A percentile compares a stretch with the other conserved stretches of the same genome.
These are phyloP conservation scores for Dactylonectria macrodidyma DNA, from an alignment of 2,329 filamentous ascomycete genomes.

Conservation along the genomic window DNA sequence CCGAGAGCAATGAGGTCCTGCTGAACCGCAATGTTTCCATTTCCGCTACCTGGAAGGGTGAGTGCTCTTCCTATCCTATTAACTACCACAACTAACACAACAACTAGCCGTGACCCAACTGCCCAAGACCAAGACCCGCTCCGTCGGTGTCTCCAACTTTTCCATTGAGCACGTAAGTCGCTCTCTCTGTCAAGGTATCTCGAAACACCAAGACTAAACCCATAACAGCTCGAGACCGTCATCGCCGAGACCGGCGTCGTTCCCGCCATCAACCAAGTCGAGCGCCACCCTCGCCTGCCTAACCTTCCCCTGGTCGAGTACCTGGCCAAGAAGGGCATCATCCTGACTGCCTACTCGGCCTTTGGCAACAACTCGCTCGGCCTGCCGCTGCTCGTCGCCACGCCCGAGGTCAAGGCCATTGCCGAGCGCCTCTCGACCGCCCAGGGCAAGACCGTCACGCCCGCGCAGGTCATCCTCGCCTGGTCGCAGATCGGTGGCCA, in stretches of 20 bases:
- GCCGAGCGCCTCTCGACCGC: conserved; percentile 61
- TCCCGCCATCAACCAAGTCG: conserved; percentile 77
- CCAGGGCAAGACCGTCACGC: conserved; percentile 56
- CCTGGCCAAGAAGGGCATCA: conserved; percentile 74
- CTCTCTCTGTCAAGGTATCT: neutral
- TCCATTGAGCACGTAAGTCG: conserved; percentile 65
- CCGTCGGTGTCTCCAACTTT: conserved; percentile 83
- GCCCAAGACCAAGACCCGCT: conserved; percentile 72
- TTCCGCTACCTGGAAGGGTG: conserved; percentile 61
- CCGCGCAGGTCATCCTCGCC: conserved; percentile 67
- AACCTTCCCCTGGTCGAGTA: conserved; percentile 71
- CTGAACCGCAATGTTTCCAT: conserved; percentile 62
- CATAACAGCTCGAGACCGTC: conserved; percentile 64
- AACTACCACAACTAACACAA: neutral
- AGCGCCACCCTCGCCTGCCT: conserved; percentile 77
- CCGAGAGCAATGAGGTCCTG: conserved; percentile 48
- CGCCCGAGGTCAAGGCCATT: conserved; percentile 68
- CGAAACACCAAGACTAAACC: conserved; percentile 23
- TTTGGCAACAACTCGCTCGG: conserved; percentile 63
- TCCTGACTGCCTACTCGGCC: conserved; percentile 76
- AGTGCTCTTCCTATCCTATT: neutral
- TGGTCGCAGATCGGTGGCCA: conserved; percentile 73
- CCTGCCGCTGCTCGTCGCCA: conserved; percentile 70
- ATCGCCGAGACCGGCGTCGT: conserved; percentile 70
- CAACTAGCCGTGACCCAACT: conserved; percentile 66